phyloP scores from a whole-genome alignment of 176 grass and related monocot species.

The Secale cereale region DNA sequence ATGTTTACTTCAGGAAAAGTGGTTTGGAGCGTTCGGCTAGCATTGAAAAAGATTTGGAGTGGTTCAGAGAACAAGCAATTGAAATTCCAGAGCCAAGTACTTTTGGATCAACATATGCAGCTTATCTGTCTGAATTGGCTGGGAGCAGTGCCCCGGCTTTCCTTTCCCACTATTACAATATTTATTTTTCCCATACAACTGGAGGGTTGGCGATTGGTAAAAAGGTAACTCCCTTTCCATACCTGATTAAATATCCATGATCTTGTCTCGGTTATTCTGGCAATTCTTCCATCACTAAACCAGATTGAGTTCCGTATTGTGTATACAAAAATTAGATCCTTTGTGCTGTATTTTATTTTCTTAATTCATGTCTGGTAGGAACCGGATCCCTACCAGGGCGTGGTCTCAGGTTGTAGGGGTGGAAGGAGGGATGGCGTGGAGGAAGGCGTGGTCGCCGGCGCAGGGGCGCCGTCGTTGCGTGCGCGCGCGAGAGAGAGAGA shows the following conservation, averaged over 20 bases:
- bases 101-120: slow-evolving; percentile 69
- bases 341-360: background rate
- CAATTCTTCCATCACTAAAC: background rate
- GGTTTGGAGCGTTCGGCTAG: slow-evolving; percentile 33
- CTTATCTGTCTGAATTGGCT: slow-evolving; percentile 70
- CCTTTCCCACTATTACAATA: slow-evolving; percentile 94
- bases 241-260: slow-evolving; percentile 9
- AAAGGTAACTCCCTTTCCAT: slow-evolving; percentile 50
- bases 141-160: slow-evolving; percentile 70
- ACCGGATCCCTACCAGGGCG: too few species aligned
- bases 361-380: too few species aligned
- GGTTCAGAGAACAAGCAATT: slow-evolving; percentile 70
- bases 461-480: too few species aligned
- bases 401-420: too few species aligned
- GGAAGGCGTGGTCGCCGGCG: too few species aligned
- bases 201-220: slow-evolving; percentile 69
- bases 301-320: background rate
- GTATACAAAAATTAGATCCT: background rate
- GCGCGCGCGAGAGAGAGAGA: too few species aligned
- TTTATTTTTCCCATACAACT: slow-evolving; percentile 88
- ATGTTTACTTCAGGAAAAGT: slow-evolving; percentile 22
- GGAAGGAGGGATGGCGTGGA: too few species aligned
- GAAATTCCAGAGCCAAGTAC: slow-evolving; percentile 62
- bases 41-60: slow-evolving; percentile 74
- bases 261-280: background rate